Evolutionary conservation across 208 protist genomes (phyloP).

Genomic region (Leishmania braziliensis): DNA sequence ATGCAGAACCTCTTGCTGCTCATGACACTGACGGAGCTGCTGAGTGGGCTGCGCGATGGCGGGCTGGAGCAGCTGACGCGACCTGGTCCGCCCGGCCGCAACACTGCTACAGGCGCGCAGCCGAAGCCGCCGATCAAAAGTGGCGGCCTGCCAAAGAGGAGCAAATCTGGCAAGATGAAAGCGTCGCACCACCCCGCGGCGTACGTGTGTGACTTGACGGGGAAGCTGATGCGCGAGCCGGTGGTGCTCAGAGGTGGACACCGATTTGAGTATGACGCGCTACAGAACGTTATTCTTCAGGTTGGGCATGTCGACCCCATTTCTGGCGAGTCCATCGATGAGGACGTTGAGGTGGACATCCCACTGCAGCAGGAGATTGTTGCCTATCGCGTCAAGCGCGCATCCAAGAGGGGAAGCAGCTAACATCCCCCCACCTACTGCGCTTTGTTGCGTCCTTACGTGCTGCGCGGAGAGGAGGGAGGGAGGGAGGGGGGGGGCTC

Average conservation of each 20-base stretch:
- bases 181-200: conserved; percentile 52
- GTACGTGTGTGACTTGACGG: conserved; percentile 84
- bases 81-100: neutral
- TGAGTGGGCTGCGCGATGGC: conserved; percentile 36
- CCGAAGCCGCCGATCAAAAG: neutral
- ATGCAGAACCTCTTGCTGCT: conserved; percentile 51
- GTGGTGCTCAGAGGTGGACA: conserved; percentile 80
- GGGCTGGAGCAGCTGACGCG: conserved; percentile 20
- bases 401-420: conserved; percentile 27
- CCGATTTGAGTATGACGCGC: conserved; percentile 79
- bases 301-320: conserved; percentile 89
- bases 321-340: conserved; percentile 68
- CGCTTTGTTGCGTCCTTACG: neutral
- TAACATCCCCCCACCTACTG: neutral
- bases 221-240: conserved; percentile 89
- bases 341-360: conserved; percentile 67
- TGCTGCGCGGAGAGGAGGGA: neutral
- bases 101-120: neutral
- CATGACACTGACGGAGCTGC: conserved; percentile 71
- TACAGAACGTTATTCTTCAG: conserved; percentile 72
- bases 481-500: neutral
- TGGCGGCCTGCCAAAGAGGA: neutral
- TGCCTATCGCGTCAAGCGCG: conserved; percentile 66
- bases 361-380: conserved; percentile 86
- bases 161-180: conserved; percentile 37